Base-by-base conservation (phyloP, 148 eudicot genomes). In the Persicaria tinctoria region DNA sequence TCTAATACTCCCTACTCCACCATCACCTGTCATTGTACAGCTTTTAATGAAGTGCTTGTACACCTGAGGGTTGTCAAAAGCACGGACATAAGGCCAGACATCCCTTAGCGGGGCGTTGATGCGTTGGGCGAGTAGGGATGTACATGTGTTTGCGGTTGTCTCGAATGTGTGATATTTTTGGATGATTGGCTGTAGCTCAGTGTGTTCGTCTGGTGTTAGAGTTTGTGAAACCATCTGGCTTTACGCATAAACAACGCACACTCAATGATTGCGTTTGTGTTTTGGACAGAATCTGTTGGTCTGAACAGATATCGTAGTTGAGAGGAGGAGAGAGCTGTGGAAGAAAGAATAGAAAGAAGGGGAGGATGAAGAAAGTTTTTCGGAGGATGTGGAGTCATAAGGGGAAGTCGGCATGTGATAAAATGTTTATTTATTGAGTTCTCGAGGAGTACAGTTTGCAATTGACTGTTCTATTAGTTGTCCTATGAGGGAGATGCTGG, bases 41-140 rank as follows among this genome's bases (percentile, higher is more conserved):
- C 84, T 86, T 72, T 80, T 90, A 84, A 90, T 84, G 76, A 90
- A 90, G 86, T 90, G 87, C 78, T 90, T 90, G 83, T 90, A 90
- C 4, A 77, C 79, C 75, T 87, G 94, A 16, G 93, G 93, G 51
- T 81, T 83, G 69, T 86, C 93, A 75, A 89, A 89, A 48, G 86
- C 84, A 53, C 94, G 86, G 45, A 87, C 84, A 49, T 81, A 75
- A 66, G 73, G n/a, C n/a, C n/a, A n/a, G n/a, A n/a, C n/a, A n/a
- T n/a, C n/a, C n/a, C n/a, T n/a, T n/a, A n/a, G n/a, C 11, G 94
- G 89, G 50, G 94, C 87, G 51, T 87, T 76, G 82, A 90, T 78
- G 77, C 82, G 89, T 64, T 86, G 91, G 38, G 80, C 76, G 51
- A 87, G 80, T 45, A 90, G 70, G 73, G 94, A 90, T 23, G 94